A percentile compares a stretch with the other conserved stretches of the same genome.
Conservation (phyloP, 75 land plant genomes). For the Picea sitchensis region DNA sequence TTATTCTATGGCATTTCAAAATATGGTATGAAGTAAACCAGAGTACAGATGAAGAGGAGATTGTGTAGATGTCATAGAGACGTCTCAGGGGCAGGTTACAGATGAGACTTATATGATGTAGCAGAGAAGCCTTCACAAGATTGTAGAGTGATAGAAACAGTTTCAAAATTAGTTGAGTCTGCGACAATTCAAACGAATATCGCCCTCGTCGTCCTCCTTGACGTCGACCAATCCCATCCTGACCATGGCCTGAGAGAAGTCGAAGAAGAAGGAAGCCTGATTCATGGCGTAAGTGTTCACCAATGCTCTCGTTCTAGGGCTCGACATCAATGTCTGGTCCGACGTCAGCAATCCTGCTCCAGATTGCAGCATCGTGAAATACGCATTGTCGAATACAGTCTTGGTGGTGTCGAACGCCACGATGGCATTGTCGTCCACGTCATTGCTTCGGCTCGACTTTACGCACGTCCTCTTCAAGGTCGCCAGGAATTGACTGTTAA, state of each 20-base stretch:
- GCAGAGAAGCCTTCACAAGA: too few relatives aligned
- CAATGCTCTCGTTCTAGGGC: slow-evolving; percentile 20
- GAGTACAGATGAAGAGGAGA: too few relatives aligned
- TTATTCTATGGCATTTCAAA: too few relatives aligned
- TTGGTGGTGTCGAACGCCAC: slow-evolving; percentile 38
- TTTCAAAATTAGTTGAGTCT: not conserved
- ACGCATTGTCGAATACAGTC: slow-evolving; percentile 53
- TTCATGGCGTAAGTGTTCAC: slow-evolving; percentile 53
- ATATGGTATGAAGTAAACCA: too few relatives aligned
- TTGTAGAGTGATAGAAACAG: too few relatives aligned
- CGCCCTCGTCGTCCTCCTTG: slow-evolving; percentile 40
- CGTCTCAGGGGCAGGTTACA: too few relatives aligned
- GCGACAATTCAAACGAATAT: slow-evolving; percentile 41
- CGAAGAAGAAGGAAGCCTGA: slow-evolving; percentile 54
- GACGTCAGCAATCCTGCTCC: slow-evolving; percentile 45
- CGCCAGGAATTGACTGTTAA: slow-evolving; percentile 29
- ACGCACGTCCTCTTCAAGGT: slow-evolving; percentile 37
- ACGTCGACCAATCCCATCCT: slow-evolving; percentile 59
- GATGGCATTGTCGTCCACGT: slow-evolving; percentile 34
- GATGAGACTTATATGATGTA: too few relatives aligned
- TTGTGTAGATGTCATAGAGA: too few relatives aligned
- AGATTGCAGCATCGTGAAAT: slow-evolving; percentile 32
- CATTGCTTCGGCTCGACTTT: slow-evolving; percentile 19
- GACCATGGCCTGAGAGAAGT: slow-evolving; percentile 56
- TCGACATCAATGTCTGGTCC: slow-evolving; percentile 38